These are phyloP conservation scores for Perilla frutescens DNA, from an alignment of 257 asterid genomes.

Conservation along the genomic window DNA sequence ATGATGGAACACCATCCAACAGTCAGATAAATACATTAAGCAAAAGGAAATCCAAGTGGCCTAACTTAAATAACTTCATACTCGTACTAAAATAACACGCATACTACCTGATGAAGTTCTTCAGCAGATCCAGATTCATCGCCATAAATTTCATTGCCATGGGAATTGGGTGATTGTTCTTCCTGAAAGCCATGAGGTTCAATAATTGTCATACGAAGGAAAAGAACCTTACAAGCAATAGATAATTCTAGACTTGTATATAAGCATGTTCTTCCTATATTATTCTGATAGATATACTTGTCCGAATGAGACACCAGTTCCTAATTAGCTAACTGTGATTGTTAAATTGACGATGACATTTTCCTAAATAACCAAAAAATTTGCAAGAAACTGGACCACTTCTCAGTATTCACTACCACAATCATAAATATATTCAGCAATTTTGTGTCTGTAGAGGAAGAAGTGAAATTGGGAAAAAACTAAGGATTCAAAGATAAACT, in stretches of 20 bases:
- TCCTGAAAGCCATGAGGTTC: conserved; percentile 47
- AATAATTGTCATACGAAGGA: not conserved
- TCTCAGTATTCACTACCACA: not conserved
- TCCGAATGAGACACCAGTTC: not conserved
- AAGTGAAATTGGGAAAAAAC: not conserved
- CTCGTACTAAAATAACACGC: not conserved
- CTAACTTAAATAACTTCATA: not conserved
- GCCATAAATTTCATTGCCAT: conserved; percentile 39
- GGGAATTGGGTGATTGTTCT: conserved; percentile 52
- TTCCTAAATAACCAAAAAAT: not conserved
- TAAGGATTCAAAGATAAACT: not conserved
- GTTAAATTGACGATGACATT: not conserved
- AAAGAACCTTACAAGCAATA: not conserved
- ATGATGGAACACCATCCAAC: not conserved
- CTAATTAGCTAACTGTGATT: not conserved
- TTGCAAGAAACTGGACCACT: not conserved
- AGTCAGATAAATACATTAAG: not conserved
- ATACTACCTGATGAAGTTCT: conserved; percentile 57
- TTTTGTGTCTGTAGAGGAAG: not conserved
- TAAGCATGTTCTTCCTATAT: not conserved
- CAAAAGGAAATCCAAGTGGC: not conserved
- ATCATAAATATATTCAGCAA: not conserved
- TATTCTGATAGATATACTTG: not conserved
- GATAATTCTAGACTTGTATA: not conserved
- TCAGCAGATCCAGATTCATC: conserved; percentile 49